Evolutionary conservation across 1,139 yeast genomes (phyloP), one percentile per base, ranked within the genome.

Genomic region (Suhomyces kunorum): DNA sequence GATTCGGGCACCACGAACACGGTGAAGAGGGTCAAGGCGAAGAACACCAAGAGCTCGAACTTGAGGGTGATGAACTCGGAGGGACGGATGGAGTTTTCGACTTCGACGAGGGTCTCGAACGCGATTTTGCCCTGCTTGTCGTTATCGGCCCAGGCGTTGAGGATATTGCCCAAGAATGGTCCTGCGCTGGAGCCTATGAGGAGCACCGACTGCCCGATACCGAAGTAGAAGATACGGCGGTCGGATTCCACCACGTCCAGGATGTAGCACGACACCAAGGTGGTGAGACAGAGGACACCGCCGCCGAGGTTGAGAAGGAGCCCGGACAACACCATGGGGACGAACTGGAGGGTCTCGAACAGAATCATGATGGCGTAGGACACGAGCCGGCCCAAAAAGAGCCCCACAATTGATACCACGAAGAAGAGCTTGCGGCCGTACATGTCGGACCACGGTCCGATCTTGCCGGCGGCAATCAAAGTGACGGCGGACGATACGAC

Each of bases 161-260:
- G 35, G 19, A 67, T 41, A 39, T 82, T 78, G 0, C 87, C 86
- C 1, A 74, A 40, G 25, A 80, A 43, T 0, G 95, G 94, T 1
- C 92, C 92, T 12, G 75, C 19, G 1, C 84, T 81, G 46, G 81
- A 56, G 0, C 90, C 90, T 5, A 73, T 65, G 51, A 75, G 83
- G 43, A 83, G 54, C 17, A 77, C 63, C 0, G 89, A 87, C 40
- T 74, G 68, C 22, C 76, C 61, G 26, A 76, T 58, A 0, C 89
- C 87, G 46, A 85, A 64, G 1, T 74, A 64, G 38, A 75, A 73
- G 13, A 79, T 75, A 43, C 92, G 62, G 38, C 73, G 65, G 24
- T 64, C 66, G 1, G 83, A 73, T 12, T 76, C 80, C 11, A 78
- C 80, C 34, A 82, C 76, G 59, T 86, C 94, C 4, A 85, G 68